Evolutionary conservation across 2,329 filamentous ascomycete species (phyloP), one percentile per base, ranked within the genome.

Genomic region (Claviceps humidiphila): DNA sequence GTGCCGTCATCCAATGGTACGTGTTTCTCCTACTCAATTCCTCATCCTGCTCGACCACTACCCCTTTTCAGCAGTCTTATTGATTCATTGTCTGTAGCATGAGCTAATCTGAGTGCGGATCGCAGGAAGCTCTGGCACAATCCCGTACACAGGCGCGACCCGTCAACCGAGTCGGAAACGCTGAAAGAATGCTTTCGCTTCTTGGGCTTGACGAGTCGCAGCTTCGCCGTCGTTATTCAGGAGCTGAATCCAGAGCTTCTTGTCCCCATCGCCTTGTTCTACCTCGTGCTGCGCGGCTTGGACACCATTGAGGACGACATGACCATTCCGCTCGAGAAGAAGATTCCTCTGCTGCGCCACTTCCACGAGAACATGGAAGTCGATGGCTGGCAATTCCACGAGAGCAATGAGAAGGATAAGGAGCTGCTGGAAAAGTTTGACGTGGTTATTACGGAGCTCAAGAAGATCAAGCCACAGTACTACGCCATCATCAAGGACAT

Each of bases 221-320:
- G 89, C 67, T 98, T 98, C 69, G 77, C 85, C 50, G 78, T 89
- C 47, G 93, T 98, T 65, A 98, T 98, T 58, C 82, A 95, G 70
- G 93, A 98, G 71, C 79, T 98, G 44, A 90, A 96, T 65, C 89
- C 89, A 1, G 91, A 98, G 71, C 82, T 98, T 37, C 80, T 97
- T 39, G 80, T 96, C 42, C 89, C 93, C 24, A 78, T 97, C 46
- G 82, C 84, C 52, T 75, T 97, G 9, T 98, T 98, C 77, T 98
- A 98, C 73, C 80, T 98, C 30, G 80, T 89, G 51, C 77, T 98
- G 51, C 87, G 93, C 55, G 93, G 88, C 47, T 79, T 98, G 49
- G 93, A 98, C 69, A 98, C 93, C n/a, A 87, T 98, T 55, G 93
- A 98, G 71, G 93, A 98, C 74, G 93, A 98, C 69, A 97, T 96